Percentiles rank a stretch among this genome's conserved stretches.
Evolutionary conservation across 768 basidiomycete species (phyloP).

Genomic region (Termitomyces sp.): DNA sequence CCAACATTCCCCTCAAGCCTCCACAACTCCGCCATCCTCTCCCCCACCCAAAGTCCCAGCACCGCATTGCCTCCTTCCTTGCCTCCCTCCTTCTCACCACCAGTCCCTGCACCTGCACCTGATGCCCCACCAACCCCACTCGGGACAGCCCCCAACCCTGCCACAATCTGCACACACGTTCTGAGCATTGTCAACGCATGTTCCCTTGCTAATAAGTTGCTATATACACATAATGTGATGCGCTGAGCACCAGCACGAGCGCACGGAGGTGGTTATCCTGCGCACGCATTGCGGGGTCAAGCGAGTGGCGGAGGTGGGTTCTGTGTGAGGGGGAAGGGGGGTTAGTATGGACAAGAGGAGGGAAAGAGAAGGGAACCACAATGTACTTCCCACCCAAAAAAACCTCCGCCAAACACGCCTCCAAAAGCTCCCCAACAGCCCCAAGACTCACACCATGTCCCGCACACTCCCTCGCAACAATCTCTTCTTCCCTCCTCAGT

Average conservation of each 20-base stretch:
- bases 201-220: too few species aligned
- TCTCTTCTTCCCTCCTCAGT: conserved; percentile 28
- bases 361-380: conserved; percentile 4
- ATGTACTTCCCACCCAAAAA: conserved; percentile 62
- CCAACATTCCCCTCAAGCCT: too few species aligned
- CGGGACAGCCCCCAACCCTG: conserved; percentile 55
- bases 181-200: conserved; percentile 64
- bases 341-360: too few species aligned
- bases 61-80: too few species aligned
- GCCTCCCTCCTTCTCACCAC: too few species aligned
- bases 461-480: conserved; percentile 41
- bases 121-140: too few species aligned
- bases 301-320: conserved; percentile 54
- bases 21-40: too few species aligned
- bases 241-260: conserved; percentile 60
- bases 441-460: conserved; percentile 52
- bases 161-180: conserved; percentile 67
- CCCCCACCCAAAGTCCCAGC: too few species aligned
- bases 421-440: conserved; percentile 52
- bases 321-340: conserved; percentile 35
- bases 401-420: conserved; percentile 50
- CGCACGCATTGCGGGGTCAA: conserved; percentile 52
- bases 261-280: conserved; percentile 75
- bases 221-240: conserved; percentile 71
- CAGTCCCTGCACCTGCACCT: too few species aligned